Evolutionary conservation across 495 filamentous ascomycete species (phyloP), one percentile per base, ranked within the genome.

Genomic region (Cairneyella variabilis): DNA sequence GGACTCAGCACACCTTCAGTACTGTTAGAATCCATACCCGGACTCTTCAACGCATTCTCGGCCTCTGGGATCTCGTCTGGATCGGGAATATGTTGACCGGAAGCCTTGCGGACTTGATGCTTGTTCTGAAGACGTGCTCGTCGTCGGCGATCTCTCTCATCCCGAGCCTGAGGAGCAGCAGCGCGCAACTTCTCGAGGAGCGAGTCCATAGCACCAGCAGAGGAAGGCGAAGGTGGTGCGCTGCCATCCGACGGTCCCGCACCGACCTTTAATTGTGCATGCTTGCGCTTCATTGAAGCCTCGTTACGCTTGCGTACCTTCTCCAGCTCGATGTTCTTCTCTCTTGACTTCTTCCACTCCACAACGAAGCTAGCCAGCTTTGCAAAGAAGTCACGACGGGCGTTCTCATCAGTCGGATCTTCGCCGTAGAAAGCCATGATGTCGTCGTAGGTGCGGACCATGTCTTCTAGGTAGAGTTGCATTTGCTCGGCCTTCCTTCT

Each of bases 351-450:
- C 88, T 90, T 96, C 88, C 92, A 98, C 70, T 97, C 95, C 21
- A 74, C 71, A 57, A 98, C 82, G 74, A 98, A 98, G 18, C 78
- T 69, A n/a, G 91, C 90, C 60, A 98, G 79, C 73, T 97, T 97
- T 44, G 85, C 77, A 61, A 98, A 98, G 79, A 98, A 98, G 64
- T 96, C 92, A 56, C 95, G 80, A 49, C 92, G 82, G n/a, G 91
- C 89, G 65, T 88, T 93, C 27, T 98, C 93, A 65, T 98, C 95
- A 14, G 77, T 76, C 28, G 86, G 84, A 65, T 98, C 95, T 70
- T 98, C 93, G 51, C 93, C 93, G 65, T 95, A 98, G 73, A 97
- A 97, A 18, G 84, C 79, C 84, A 98, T 90, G 55, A 97, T 96
- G 68, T 97, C 90, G 58, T 97, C 88, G 71, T 91, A 97, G 4